phyloP scores from a whole-genome alignment of 768 basidiomycete species.

The Candolleomyces eurysporus region DNA sequence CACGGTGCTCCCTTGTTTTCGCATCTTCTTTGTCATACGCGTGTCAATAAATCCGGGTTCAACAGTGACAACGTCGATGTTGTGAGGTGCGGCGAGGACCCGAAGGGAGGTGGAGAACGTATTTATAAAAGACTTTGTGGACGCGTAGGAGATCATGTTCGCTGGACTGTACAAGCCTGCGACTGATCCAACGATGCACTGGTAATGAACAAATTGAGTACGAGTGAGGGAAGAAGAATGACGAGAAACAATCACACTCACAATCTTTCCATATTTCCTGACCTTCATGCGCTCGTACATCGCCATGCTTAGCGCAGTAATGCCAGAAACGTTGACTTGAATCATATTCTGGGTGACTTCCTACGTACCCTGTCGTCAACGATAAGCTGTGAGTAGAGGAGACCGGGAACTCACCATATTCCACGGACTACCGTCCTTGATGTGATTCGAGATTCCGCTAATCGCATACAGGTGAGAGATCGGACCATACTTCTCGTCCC shows the following conservation, averaged over 20 bases:
- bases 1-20: constrained; percentile 19
- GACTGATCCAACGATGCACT: constrained; percentile 30
- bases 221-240: neutral
- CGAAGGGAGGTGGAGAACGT: constrained; percentile 28
- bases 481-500: constrained; percentile 27
- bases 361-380: constrained; percentile 7
- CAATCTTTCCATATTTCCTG: constrained; percentile 28
- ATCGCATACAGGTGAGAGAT: constrained; percentile 31
- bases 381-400: too few species aligned
- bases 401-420: constrained; percentile 16
- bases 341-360: constrained; percentile 26
- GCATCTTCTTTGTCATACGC: constrained; percentile 25
- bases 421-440: constrained; percentile 17
- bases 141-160: constrained; percentile 30
- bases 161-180: constrained; percentile 26
- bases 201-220: neutral
- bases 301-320: constrained; percentile 20
- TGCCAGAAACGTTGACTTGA: constrained; percentile 26
- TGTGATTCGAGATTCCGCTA: constrained; percentile 23
- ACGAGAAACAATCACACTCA: constrained; percentile 7
- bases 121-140: constrained; percentile 30
- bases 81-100: constrained; percentile 20
- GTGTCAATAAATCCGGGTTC: constrained; percentile 28
- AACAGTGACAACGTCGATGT: constrained; percentile 24
- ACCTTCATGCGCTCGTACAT: constrained; percentile 30